Base-by-base conservation (phyloP, 2,329 filamentous ascomycete genomes). In the Cordyceps pruinosa region DNA sequence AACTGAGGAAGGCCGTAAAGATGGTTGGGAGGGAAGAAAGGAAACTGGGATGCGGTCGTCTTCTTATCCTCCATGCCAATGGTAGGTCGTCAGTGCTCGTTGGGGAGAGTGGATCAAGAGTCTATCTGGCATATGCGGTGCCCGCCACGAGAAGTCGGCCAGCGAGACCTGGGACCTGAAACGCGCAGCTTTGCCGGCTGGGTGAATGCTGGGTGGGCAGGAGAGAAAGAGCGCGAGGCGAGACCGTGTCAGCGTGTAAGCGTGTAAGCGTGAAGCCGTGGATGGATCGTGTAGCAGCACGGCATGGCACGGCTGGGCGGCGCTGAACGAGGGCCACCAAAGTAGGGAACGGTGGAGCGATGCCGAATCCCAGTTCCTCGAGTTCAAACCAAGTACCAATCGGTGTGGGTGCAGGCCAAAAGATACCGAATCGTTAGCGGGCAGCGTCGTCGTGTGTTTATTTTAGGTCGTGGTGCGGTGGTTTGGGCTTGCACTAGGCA, bases 1-100 rank as follows among this genome's bases (percentile, higher is more conserved):
- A 56, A 37, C 30, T 47, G 51, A 58, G 23, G 50, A 55, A 51
- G 46, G 26, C 30, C 51, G 30, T 25, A 42, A 26, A 60, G 62
- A 61, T 59, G 63, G 63, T 62, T 62, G 61, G 63, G 64, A 62
- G 63, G 60, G 60, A 61, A 45, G 60, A 61, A 59, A 59, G 61
- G 63, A 61, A 56, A 49, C 35, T 21, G 35, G 63, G 67, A 65
- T 64, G 61, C 66, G 46, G 51, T 41, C 59, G 53, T 62, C 62
- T 68, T 67, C 66, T 68, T 68, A 66, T 68, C 46, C 61, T 65
- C 60, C 57, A 44, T n/a, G 34, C 23, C 44, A 49, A 21, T 34
- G 50, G 58, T 48, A 46, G 52, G 53, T 49, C 47, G 39, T 39
- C 45, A 56, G 26, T 30, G 51, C 42, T 52, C n/a, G n/a, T 42